phyloP scores from a whole-genome alignment of 2,329 filamentous ascomycete genomes.

The Tolypocladium sp. region DNA sequence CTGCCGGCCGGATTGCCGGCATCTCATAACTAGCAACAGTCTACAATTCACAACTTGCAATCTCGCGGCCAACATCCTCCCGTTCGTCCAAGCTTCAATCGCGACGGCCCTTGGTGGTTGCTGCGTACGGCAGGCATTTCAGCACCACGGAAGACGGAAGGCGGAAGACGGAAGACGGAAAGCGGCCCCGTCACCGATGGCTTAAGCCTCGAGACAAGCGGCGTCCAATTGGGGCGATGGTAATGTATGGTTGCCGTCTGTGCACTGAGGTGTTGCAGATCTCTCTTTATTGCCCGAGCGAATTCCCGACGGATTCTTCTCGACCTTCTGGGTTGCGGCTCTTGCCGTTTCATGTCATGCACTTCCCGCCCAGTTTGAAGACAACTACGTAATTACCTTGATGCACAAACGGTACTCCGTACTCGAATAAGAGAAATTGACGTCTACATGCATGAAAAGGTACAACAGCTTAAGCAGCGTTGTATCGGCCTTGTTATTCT shows the following conservation, averaged over 20 bases:
- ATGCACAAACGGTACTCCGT: too few species aligned
- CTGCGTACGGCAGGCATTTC: background rate
- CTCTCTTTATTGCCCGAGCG: background rate
- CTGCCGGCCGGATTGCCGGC: background rate
- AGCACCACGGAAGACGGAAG: background rate
- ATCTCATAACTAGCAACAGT: background rate
- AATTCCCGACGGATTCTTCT: background rate
- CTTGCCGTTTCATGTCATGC: background rate
- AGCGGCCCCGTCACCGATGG: background rate
- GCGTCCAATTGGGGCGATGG: too few species aligned
- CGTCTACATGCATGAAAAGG: background rate
- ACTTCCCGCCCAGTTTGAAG: background rate
- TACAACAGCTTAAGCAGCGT: background rate
- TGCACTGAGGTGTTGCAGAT: background rate
- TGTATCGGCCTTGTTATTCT: background rate
- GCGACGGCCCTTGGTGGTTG: background rate
- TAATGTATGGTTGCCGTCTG: too few species aligned
- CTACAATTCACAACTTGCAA: too few species aligned
- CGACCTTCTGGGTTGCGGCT: background rate
- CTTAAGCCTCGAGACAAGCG: background rate
- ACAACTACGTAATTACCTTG: background rate
- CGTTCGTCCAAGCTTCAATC: background rate
- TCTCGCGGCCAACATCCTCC: too few species aligned
- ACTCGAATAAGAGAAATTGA: background rate
- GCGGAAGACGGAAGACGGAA: background rate